A percentile compares a stretch with the other conserved stretches of the same genome.
Conservation (phyloP, 2,329 filamentous ascomycete species). For the Coleophoma cylindrospora region DNA sequence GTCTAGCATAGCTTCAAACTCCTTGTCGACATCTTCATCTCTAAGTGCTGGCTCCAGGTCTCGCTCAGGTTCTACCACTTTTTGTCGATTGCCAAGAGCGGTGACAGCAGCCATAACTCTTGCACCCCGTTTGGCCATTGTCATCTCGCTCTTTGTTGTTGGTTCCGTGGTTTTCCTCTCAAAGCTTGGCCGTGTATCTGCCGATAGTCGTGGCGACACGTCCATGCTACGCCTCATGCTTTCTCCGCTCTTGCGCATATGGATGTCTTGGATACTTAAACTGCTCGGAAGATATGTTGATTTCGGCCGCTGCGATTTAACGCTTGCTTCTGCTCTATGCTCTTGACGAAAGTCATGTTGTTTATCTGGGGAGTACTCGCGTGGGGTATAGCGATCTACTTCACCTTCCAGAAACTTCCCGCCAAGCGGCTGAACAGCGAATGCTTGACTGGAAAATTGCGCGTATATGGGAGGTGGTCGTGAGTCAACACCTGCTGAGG, state of each 20-base stretch:
- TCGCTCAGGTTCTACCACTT: slow-evolving; percentile 25
- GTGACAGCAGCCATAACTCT: slow-evolving; percentile 63
- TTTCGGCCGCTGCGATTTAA: slow-evolving; percentile 19
- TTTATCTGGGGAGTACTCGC: slow-evolving; percentile 22
- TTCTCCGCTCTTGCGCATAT: slow-evolving; percentile 19
- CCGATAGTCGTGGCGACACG: slow-evolving; percentile 16
- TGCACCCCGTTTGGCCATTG: slow-evolving; percentile 39
- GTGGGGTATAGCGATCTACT: slow-evolving; percentile 26
- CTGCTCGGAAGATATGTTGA: slow-evolving; percentile 27
- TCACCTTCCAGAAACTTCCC: slow-evolving; percentile 28
- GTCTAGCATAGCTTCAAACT: slow-evolving; percentile 65
- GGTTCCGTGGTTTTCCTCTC: slow-evolving; percentile 17
- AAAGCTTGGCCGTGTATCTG: slow-evolving; percentile 16
- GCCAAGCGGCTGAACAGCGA: slow-evolving; percentile 30
- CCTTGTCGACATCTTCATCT: slow-evolving; percentile 49
- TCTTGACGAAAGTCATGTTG: slow-evolving; percentile 24
- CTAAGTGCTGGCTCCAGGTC: slow-evolving; percentile 29
- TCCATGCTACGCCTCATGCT: slow-evolving; percentile 21
- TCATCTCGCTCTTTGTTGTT: slow-evolving; percentile 18
- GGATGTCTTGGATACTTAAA: slow-evolving; percentile 27
- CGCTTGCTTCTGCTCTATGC: slow-evolving; percentile 17
- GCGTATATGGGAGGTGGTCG: slow-evolving; percentile 71
- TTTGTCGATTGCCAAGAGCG: slow-evolving; percentile 49
- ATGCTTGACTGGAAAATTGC: slow-evolving; percentile 53
- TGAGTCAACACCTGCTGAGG: slow-evolving; percentile 32